Evolutionary conservation across 148 eudicot species (phyloP), one percentile per base, ranked within the genome.

Genomic region (Vaccinium macrocarpon): DNA sequence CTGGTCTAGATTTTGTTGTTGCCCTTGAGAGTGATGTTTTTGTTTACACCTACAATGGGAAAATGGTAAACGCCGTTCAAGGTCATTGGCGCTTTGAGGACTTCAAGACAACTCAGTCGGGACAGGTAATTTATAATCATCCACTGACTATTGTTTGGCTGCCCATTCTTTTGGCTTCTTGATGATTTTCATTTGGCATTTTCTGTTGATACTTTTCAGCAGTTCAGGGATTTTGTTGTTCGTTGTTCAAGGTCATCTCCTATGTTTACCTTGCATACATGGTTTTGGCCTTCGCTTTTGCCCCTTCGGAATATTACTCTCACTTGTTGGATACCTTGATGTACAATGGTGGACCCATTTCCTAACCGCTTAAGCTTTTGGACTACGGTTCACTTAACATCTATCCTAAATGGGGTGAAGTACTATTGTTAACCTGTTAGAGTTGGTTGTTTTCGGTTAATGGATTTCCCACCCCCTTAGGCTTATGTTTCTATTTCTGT

Each of bases 31-130:
- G 99, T 76, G 92, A 96, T 82, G 98, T 85, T 53, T 96, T 94
- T 59, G 90, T 93, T 64, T 93, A 93, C 85, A 96, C 99, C 10
- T 96, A 96, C 84, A 98, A 96, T 88, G 99, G 99, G 81, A 96
- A 94, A 85, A 94, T 96, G 99, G 99, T 98, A 11, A 97, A 97
- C 87, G 99, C 98, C 49, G 98, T 97, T 72, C 92, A 93, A 90
- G 98, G 99, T 73, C 99, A 96, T 82, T 85, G 99, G 86, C 93
- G 95, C 8, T 96, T 96, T 82, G 98, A 96, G 85, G 90, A 91
- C 66, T 96, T 96, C 82, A 91, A 89, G 94, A 96, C 92, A 85
- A 96, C 99, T 96, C 61, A 90, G 86, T 79, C 99, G 97, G 12
- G 97, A 94, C 90, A 96, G 98, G 99, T 94, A 92, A 23, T 38